A percentile compares a stretch with the other conserved stretches of the same genome.
These are phyloP conservation scores for Microcos paniculata DNA, from an alignment of 345 rosid genomes.

Conservation along the genomic window DNA sequence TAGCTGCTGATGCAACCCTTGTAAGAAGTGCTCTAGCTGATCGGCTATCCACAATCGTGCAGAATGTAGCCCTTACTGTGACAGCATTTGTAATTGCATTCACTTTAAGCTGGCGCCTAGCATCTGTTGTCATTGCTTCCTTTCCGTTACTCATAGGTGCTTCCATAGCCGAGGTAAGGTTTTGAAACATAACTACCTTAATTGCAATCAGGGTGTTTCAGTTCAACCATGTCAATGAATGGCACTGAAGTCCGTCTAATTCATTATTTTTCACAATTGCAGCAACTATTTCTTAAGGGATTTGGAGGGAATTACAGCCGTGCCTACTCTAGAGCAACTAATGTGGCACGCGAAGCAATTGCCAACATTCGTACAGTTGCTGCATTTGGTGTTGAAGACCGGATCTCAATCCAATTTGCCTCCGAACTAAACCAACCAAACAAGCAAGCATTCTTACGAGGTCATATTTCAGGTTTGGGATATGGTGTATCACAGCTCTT, in stretches of 20 bases:
- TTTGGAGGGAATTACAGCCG: constrained; percentile 69
- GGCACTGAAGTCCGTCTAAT: not conserved
- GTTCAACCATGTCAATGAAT: not conserved
- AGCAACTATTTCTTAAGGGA: constrained; percentile 82
- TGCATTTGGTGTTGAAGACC: constrained; percentile 67
- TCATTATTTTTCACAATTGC: constrained; percentile 14
- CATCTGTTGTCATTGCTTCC: constrained; percentile 71
- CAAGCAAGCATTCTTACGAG: constrained; percentile 52
- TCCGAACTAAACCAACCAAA: constrained; percentile 57
- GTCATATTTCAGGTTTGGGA: constrained; percentile 80
- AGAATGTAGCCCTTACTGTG: constrained; percentile 65
- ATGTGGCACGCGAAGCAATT: constrained; percentile 75
- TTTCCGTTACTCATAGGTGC: constrained; percentile 84
- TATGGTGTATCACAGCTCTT: constrained; percentile 69
- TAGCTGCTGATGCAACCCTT: constrained; percentile 80
- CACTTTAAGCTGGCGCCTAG: constrained; percentile 71
- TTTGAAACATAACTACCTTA: not conserved
- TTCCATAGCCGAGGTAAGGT: constrained; percentile 62
- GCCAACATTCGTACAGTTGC: constrained; percentile 69
- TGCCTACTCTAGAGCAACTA: constrained; percentile 60
- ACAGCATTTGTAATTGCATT: constrained; percentile 78
- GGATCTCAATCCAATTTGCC: constrained; percentile 49
- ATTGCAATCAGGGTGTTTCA: not conserved
- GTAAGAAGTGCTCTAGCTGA: constrained; percentile 82
- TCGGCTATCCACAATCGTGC: constrained; percentile 75